Evolutionary conservation across 1,284 basidiomycete species (phyloP).

Genomic region (Porogramme epimiltina): DNA sequence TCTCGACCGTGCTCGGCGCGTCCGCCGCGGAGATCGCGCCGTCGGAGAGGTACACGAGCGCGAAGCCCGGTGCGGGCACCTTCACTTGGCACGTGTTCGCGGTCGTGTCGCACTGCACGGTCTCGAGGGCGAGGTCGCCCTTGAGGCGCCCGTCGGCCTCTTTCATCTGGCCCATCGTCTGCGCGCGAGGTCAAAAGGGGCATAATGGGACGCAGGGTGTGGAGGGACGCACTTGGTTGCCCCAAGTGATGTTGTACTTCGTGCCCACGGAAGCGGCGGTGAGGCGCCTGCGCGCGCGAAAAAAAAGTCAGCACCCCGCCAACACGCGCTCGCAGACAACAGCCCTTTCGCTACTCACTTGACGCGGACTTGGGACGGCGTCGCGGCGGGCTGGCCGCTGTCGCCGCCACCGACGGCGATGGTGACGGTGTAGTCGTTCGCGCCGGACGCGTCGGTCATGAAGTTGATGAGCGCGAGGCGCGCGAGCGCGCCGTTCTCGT

Average conservation of each 20-base stretch:
- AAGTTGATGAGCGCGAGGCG: constrained; percentile 74
- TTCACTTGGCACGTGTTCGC: constrained; percentile 57
- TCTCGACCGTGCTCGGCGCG: constrained; percentile 38
- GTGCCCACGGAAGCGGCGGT: constrained; percentile 53
- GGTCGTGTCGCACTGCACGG: constrained; percentile 51
- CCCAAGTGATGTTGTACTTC: constrained; percentile 77
- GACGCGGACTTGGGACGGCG: constrained; percentile 50
- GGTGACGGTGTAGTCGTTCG: constrained; percentile 49
- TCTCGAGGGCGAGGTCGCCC: constrained; percentile 51
- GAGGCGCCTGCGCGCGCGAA: constrained; percentile 44
- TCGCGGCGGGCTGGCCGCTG: constrained; percentile 35
- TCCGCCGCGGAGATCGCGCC: constrained; percentile 42
- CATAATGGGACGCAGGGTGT: neutral
- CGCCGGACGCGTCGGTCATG: constrained; percentile 53
- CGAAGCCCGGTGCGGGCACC: constrained; percentile 73
- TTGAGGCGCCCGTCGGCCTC: constrained; percentile 62
- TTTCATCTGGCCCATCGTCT: constrained; percentile 68
- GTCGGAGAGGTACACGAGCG: constrained; percentile 70
- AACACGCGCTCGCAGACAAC: neutral
- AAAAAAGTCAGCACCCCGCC: neutral
- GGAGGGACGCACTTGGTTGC: constrained; percentile 45
- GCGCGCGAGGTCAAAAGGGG: neutral
- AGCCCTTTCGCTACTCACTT: constrained; percentile 54
- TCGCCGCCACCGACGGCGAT: constrained; percentile 47
- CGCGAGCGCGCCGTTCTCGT: constrained; percentile 58